phyloP scores from a whole-genome alignment of 164 flowering plant species.

The Umbellularia californica region DNA sequence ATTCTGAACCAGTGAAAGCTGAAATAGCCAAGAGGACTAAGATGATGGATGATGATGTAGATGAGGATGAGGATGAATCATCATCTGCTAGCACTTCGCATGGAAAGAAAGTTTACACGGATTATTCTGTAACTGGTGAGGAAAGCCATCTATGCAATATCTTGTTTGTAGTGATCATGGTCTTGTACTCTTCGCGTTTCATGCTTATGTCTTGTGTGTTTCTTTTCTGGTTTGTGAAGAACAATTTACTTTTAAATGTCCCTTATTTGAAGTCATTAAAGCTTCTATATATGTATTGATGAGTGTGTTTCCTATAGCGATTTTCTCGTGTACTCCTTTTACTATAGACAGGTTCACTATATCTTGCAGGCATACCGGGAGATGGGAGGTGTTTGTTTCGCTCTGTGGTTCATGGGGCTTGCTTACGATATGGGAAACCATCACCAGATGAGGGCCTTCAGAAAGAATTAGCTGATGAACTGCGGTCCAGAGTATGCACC shows the following conservation, averaged over 20 bases:
- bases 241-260: no score
- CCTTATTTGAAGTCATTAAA: background rate
- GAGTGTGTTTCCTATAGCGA: background rate
- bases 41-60: conserved; percentile 18
- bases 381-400: conserved; percentile 98
- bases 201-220: background rate
- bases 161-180: background rate
- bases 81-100: conserved; percentile 35
- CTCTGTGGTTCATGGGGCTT: conserved; percentile 92
- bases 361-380: conserved; percentile 83
- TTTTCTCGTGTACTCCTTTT: background rate
- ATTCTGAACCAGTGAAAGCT: conserved; percentile 48
- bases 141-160: background rate
- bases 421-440: conserved; percentile 66
- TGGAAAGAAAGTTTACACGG: conserved; percentile 74
- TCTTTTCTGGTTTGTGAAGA: background rate
- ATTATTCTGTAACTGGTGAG: conserved; percentile 80
- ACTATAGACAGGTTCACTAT: conserved; percentile 7
- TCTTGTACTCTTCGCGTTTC: background rate
- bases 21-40: conserved; percentile 33
- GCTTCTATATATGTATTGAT: no score
- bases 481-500: conserved; percentile 59
- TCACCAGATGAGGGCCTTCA: conserved; percentile 67
- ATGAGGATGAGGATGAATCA: conserved; percentile 21
- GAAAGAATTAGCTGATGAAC: conserved; percentile 78